Evolutionary conservation across 495 filamentous ascomycete species (phyloP).

Genomic region (Massariosphaeria phaeospora): DNA sequence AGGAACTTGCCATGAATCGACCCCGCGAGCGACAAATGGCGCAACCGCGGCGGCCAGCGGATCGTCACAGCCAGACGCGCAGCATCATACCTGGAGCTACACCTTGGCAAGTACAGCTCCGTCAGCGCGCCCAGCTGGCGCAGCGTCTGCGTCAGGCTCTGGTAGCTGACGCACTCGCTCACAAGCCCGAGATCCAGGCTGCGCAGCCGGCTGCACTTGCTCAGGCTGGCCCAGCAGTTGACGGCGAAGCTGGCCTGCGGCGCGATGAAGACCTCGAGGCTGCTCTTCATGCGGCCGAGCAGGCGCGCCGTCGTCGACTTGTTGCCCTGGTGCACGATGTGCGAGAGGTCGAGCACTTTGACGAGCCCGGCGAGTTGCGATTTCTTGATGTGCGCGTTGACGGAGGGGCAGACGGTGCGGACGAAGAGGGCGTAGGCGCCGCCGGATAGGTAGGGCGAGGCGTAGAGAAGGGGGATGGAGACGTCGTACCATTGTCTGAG

Average conservation of each 20-base stretch:
- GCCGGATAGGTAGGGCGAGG: conserved; percentile 48
- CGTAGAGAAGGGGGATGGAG: conserved; percentile 54
- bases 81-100: conserved; percentile 40
- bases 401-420: conserved; percentile 57
- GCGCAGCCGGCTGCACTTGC: conserved; percentile 55
- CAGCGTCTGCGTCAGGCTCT: conserved; percentile 51
- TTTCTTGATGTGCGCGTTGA: conserved; percentile 52
- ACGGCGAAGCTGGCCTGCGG: conserved; percentile 61
- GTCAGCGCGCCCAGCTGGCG: conserved; percentile 47
- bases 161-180: conserved; percentile 49
- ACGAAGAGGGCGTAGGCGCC: conserved; percentile 57
- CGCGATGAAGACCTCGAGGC: conserved; percentile 58
- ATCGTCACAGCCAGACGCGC: conserved; percentile 7
- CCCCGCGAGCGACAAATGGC: conserved; percentile 45
- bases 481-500: conserved; percentile 59
- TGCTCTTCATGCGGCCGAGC: conserved; percentile 53
- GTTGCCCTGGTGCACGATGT: conserved; percentile 60
- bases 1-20: conserved; percentile 45
- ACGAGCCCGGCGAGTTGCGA: conserved; percentile 54
- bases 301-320: conserved; percentile 62
- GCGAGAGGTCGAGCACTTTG: conserved; percentile 52
- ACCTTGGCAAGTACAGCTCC: conserved; percentile 54
- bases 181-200: conserved; percentile 59
- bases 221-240: conserved; percentile 59
- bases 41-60: conserved; percentile 46